A percentile compares a stretch with the other conserved stretches of the same genome.
Evolutionary conservation across 2,329 filamentous ascomycete species (phyloP).

Genomic region (Alternaria postmessia): DNA sequence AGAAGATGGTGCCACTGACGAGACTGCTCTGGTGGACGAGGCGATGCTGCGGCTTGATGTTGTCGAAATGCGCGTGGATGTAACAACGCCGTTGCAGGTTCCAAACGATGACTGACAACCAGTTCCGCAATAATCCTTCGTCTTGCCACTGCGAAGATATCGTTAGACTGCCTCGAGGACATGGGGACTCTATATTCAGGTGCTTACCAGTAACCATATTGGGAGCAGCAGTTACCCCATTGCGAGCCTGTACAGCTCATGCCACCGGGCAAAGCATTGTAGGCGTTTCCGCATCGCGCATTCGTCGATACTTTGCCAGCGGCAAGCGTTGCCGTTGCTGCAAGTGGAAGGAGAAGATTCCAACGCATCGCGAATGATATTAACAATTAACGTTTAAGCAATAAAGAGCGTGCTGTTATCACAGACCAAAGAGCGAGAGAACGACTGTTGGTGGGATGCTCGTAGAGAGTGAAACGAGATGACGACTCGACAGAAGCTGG

Average conservation of each 20-base stretch:
- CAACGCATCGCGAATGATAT: neutral
- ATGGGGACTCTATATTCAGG: accelerated
- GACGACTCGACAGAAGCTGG: neutral
- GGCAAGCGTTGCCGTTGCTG: neutral
- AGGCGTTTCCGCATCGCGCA: slow-evolving; percentile 5
- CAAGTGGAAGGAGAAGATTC: neutral
- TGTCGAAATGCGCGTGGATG: neutral
- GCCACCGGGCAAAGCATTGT: neutral
- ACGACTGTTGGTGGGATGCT: neutral
- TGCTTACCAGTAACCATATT: slow-evolving; percentile 5
- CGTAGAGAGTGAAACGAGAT: neutral
- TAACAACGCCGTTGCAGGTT: neutral
- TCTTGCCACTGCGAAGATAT: neutral
- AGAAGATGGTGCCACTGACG: neutral
- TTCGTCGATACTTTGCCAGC: slow-evolving; percentile 2
- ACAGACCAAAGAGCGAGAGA: neutral
- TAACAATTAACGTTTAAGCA: neutral
- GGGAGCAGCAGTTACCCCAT: slow-evolving; percentile 9
- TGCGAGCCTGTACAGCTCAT: slow-evolving; percentile 6
- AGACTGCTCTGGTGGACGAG: neutral
- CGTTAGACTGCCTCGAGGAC: too few relatives aligned
- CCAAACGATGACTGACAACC: slow-evolving; percentile 5
- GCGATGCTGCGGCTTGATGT: neutral
- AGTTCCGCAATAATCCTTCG: slow-evolving; percentile 4
- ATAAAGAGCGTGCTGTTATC: neutral